Evolutionary conservation across 2,329 filamentous ascomycete species (phyloP).

Genomic region (Oidium heveae): DNA sequence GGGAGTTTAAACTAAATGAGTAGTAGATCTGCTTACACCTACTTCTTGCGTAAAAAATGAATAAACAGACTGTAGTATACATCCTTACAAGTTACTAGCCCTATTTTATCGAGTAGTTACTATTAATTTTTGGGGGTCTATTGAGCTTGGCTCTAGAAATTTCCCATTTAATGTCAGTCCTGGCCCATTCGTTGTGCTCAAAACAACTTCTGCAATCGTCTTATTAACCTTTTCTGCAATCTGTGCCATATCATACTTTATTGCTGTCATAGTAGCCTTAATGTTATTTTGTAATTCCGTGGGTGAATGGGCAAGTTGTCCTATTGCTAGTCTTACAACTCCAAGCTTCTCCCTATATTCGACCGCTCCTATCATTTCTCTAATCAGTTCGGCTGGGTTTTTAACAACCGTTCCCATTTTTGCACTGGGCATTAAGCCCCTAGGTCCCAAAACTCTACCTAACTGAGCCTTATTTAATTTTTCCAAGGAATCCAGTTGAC

Average conservation of each 20-base stretch:
- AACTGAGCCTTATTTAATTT: conserved; percentile 62
- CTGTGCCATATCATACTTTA: conserved; percentile 52
- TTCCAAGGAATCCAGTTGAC: conserved; percentile 51
- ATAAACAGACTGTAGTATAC: too few species aligned
- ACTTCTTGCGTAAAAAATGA: too few species aligned
- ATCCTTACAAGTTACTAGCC: too few species aligned
- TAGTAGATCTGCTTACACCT: background rate
- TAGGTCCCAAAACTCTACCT: conserved; percentile 63
- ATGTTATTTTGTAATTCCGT: conserved; percentile 70
- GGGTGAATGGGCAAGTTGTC: conserved; percentile 71
- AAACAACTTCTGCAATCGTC: conserved; percentile 48
- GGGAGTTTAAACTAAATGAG: conserved; percentile 8
- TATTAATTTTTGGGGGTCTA: background rate
- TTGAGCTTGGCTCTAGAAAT: conserved; percentile 36
- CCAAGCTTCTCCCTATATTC: conserved; percentile 72
- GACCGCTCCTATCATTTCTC: conserved; percentile 58
- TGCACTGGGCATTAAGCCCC: conserved; percentile 71
- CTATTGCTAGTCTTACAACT: conserved; percentile 70
- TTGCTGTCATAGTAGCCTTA: conserved; percentile 43
- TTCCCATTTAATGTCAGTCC: conserved; percentile 70
- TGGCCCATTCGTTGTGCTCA: conserved; percentile 70
- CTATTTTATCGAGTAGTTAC: background rate
- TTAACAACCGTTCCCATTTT: conserved; percentile 77
- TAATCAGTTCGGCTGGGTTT: conserved; percentile 49
- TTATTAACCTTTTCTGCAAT: conserved; percentile 41